Base-by-base conservation (phyloP, 2,329 filamentous ascomycete species). In the Hypoxylon sp. region DNA sequence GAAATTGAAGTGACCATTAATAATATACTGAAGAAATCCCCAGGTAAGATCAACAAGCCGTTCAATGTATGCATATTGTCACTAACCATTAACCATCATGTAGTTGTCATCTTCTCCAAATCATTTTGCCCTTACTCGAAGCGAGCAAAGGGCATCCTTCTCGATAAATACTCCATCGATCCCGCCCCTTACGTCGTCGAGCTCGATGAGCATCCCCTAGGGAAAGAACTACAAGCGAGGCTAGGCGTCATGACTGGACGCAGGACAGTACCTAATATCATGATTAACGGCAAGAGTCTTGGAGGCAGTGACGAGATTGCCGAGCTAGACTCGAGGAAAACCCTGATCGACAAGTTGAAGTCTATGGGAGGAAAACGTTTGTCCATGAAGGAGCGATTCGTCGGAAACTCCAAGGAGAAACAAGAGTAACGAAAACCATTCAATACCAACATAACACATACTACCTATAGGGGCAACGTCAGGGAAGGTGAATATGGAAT, bases 51-150 rank as follows among this genome's bases (percentile, higher is more conserved):
- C n/a, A 30, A 23, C 21, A 56, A 21, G 46, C 25, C n/a, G 39
- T 43, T 5, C 9, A 11, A 60, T 30, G 12, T 9, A 11, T 39
- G n/a, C 29, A 16, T 32, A 4, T 16, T 19, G 30, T 47, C 46
- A 39, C 63, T 65, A 27, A 67, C 52, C 45, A 25, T 29, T 65
- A 27, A 67, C 52, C 45, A 25, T 29, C 46, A 61, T 30, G 63
- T 65, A 96, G 93, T 98, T 65, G 92, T 97, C 77, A 93, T 99
- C 73, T 98, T 98, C 82, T 97, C 94, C 69, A 98, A 99, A 80
- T 88, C 91, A 1, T 97, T 95, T 81, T 99, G 96, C 79, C 93
- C 91, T 0, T 90, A 87, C 81, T 97, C 94, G 54, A 91, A 89
- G 76, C 89, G 88, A 72, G 96, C 96, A 47, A 99, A 99, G 81